Percentiles rank a stretch among this genome's conserved stretches.
These are phyloP conservation scores for Nemophila menziesii DNA, from an alignment of 257 asterid genomes.

Conservation along the genomic window DNA sequence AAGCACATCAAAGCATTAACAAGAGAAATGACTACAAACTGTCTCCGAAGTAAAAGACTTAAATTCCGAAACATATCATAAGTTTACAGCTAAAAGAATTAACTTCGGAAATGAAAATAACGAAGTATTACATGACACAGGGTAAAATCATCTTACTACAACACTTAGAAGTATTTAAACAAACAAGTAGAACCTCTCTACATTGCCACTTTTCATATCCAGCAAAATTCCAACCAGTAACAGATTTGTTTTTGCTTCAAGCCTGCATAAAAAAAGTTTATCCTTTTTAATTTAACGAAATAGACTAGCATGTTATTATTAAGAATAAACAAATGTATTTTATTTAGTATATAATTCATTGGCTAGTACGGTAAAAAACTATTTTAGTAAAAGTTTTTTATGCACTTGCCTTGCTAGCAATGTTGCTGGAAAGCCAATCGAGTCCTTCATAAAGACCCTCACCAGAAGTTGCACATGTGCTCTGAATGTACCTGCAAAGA, in stretches of 20 bases:
- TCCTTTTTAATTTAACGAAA: too few relatives aligned
- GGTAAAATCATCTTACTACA: constrained; percentile 8
- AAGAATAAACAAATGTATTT: too few relatives aligned
- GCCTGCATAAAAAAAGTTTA: constrained; percentile 15
- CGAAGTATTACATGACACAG: constrained; percentile 4
- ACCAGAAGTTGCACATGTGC: constrained; percentile 1
- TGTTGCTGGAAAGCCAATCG: constrained; percentile 10
- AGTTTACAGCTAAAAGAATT: constrained; percentile 6
- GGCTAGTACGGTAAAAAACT: too few relatives aligned
- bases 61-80: too few relatives aligned
- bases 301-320: too few relatives aligned
- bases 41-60: too few relatives aligned
- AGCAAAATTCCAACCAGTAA: constrained; percentile 10
- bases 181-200: neutral
- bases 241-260: constrained; percentile 3
- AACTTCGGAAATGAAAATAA: neutral
- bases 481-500: constrained; percentile 15
- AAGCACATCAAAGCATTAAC: too few relatives aligned
- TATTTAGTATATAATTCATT: too few relatives aligned
- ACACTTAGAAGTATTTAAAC: neutral
- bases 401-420: constrained; percentile 4
- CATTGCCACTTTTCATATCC: constrained; percentile 3
- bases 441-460: constrained; percentile 11
- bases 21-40: too few relatives aligned
- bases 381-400: too few relatives aligned